Base-by-base conservation (phyloP, 352 stramenopile species). In the Pythium coloratum region DNA sequence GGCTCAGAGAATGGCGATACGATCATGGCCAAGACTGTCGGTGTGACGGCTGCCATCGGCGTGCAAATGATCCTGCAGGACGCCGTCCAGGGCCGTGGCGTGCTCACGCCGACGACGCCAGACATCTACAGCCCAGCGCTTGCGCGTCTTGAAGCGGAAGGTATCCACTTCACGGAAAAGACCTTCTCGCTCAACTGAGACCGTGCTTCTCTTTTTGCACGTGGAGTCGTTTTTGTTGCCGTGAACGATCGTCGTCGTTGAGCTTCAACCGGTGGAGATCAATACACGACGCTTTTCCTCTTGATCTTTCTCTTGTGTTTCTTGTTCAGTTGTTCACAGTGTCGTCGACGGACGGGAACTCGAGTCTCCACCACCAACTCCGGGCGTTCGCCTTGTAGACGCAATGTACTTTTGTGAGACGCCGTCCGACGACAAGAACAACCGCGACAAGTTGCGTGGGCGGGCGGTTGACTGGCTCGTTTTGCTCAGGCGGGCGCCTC, bases 11-110 rank as follows among this genome's bases (percentile, higher is more conserved):
- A 92, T 7, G 84, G 91, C 7, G 94, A 97, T 76, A 98, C 92
- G 2, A 91, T 97, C 36, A 99, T 99, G 96, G 90, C 91, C 18
- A 97, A 97, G 76, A 98, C 95, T 10, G 96, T 99, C 30, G 96
- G 96, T 7, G 88, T 98, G 51, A 98, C 93, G 51, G 90, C 94
- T 49, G 96, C 95, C 7, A 96, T 98, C 59, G 93, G 92, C 24
- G 88, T 97, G 14, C 90, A 98, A 62, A 82, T 98, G 65, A 96
- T 99, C 57, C 81, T 99, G 14, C 82, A 97, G 40, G 90, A 97
- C 42, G 84, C 84, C 13, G 81, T 98, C 1, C 74, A 88, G 26
- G 75, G 77, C 14, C 82, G 84, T 46, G 94, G 94, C 46, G 85
- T 98, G 24, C 71, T 98, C 12, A 94, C 92, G 4, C 95, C 95